phyloP scores from a whole-genome alignment of 2,329 filamentous ascomycete species.

The Colletotrichum nymphaeae region DNA sequence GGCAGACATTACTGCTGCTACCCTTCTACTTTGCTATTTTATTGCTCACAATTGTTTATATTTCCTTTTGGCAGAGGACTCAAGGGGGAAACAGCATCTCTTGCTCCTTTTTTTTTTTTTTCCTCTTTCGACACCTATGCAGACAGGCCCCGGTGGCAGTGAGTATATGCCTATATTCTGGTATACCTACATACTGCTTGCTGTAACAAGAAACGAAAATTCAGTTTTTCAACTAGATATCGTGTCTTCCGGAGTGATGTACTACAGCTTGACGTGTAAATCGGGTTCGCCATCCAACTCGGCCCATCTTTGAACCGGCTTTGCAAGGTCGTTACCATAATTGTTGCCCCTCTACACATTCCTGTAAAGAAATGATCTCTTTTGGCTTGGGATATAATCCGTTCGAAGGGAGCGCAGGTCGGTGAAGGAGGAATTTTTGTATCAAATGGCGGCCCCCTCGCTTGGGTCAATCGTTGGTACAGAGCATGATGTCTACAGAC shows the following conservation, averaged over 20 bases:
- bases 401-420: too few relatives aligned
- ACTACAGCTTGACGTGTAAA: too few relatives aligned
- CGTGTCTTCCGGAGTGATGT: background rate
- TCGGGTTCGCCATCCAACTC: too few relatives aligned
- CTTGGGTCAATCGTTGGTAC: too few relatives aligned
- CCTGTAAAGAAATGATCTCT: too few relatives aligned
- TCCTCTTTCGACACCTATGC: background rate
- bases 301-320: too few relatives aligned
- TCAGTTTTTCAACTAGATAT: background rate
- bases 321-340: too few relatives aligned
- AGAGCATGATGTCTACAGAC: too few relatives aligned
- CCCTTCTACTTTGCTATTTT: conserved; percentile 5
- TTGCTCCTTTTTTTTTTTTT: background rate
- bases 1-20: conserved; percentile 10
- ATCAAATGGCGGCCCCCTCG: too few relatives aligned
- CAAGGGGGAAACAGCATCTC: background rate
- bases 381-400: too few relatives aligned
- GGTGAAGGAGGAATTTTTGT: accelerated
- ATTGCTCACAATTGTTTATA: conserved; percentile 16
- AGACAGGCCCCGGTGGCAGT: background rate
- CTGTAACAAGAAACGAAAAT: background rate
- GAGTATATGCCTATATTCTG: background rate
- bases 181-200: background rate
- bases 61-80: background rate
- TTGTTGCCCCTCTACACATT: too few relatives aligned